Evolutionary conservation across 164 flowering plant genomes (phyloP).

Genomic region (Echeveria elegans): DNA sequence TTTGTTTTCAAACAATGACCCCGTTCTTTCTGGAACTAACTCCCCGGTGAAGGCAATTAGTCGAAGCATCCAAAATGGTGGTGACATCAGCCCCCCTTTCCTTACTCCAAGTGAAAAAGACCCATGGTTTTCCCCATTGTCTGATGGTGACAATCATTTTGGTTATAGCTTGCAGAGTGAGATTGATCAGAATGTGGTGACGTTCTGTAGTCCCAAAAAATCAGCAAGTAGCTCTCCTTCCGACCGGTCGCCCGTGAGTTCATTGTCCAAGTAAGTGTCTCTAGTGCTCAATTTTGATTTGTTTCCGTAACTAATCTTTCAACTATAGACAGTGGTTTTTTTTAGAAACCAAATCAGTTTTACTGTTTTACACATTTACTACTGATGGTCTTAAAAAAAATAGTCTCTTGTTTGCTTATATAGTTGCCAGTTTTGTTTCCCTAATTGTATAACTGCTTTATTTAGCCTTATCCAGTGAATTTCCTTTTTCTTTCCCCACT

Average conservation of each 20-base stretch:
- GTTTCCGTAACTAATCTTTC: not conserved
- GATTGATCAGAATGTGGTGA: slow-evolving; percentile 29
- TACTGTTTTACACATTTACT: too few relatives aligned
- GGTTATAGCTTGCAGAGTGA: slow-evolving; percentile 31
- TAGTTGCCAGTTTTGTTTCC: not conserved
- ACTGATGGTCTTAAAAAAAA: not conserved
- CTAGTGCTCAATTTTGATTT: not conserved
- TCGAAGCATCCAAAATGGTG: slow-evolving; percentile 42
- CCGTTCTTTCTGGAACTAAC: slow-evolving; percentile 24
- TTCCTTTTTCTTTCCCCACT: not conserved
- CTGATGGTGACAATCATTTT: slow-evolving; percentile 31
- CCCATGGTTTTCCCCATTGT: slow-evolving; percentile 51
- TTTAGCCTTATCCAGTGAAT: not conserved
- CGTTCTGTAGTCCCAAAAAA: slow-evolving; percentile 38
- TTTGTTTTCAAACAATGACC: slow-evolving; percentile 41
- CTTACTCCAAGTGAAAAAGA: slow-evolving; percentile 34
- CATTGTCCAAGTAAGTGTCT: slow-evolving; percentile 68
- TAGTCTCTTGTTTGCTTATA: not conserved
- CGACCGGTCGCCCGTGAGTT: slow-evolving; percentile 39
- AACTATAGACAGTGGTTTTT: too few relatives aligned
- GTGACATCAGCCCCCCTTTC: slow-evolving; percentile 28
- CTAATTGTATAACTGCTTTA: not conserved
- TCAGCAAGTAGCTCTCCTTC: slow-evolving; percentile 30
- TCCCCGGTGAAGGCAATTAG: slow-evolving; percentile 33
- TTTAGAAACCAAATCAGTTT: too few relatives aligned